Conservation (phyloP, 345 rosid species). For the Cochlearia excelsa region DNA sequence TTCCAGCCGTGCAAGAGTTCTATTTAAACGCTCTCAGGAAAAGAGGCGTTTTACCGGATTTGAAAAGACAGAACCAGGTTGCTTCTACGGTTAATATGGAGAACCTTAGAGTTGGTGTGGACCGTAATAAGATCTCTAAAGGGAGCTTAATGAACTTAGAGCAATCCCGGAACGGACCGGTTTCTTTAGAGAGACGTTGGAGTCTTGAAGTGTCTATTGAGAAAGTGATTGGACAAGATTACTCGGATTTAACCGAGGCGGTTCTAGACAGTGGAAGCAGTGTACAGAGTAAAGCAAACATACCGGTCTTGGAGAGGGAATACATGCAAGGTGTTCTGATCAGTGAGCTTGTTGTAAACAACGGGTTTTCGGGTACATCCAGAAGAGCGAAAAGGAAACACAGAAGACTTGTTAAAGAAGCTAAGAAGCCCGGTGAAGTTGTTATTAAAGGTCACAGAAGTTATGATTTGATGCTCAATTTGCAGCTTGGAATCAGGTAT, state of each 20-base stretch:
- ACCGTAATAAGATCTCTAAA: constrained; percentile 51
- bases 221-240: constrained; percentile 85
- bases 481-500: constrained; percentile 98
- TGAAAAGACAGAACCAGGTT: constrained; percentile 62
- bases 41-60: constrained; percentile 83
- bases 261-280: constrained; percentile 43
- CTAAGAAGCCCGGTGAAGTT: constrained; percentile 88
- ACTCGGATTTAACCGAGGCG: constrained; percentile 54
- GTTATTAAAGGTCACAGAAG: constrained; percentile 96
- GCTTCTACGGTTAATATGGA: constrained; percentile 73
- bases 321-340: constrained; percentile 97
- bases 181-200: constrained; percentile 91
- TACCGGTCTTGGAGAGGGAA: constrained; percentile 83
- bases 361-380: constrained; percentile 61
- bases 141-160: constrained; percentile 73
- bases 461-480: constrained; percentile 92
- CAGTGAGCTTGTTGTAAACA: constrained; percentile 75
- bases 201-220: constrained; percentile 97
- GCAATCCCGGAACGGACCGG: constrained; percentile 63
- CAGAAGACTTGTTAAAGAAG: constrained; percentile 67
- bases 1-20: constrained; percentile 64
- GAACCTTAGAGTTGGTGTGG: constrained; percentile 49
- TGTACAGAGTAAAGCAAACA: constrained; percentile 38
- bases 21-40: constrained; percentile 79
- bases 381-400: constrained; percentile 74